A percentile compares a stretch with the other conserved stretches of the same genome.
These are phyloP conservation scores for Miscanthus lutarioriparius DNA, from an alignment of 176 grass and related monocot species.

Conservation along the genomic window DNA sequence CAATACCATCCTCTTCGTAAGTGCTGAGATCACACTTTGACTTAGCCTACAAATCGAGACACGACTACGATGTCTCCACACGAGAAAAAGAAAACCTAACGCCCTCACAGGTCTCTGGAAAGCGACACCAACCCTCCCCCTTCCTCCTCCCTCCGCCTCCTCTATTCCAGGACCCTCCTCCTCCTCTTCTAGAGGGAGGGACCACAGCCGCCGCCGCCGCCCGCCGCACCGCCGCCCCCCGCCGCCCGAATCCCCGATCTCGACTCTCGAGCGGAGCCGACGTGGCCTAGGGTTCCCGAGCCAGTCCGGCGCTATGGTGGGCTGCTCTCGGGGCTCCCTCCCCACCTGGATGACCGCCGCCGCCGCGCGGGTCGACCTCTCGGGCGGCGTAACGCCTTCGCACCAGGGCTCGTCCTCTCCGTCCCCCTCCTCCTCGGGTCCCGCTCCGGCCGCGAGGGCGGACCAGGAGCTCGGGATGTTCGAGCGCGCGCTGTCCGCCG, in stretches of 20 bases:
- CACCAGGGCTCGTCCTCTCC: neutral
- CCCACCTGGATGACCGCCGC: constrained; percentile 82
- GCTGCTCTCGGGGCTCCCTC: constrained; percentile 56
- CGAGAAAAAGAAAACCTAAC: constrained; percentile 9
- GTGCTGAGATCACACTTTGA: neutral
- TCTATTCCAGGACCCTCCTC: constrained; percentile 22
- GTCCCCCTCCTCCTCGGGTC: neutral
- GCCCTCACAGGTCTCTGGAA: constrained; percentile 29
- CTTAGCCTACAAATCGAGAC: neutral
- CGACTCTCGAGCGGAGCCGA: neutral
- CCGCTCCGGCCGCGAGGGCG: neutral
- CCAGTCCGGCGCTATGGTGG: constrained; percentile 38
- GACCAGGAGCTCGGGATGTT: constrained; percentile 55
- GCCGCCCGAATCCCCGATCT: constrained; percentile 9
- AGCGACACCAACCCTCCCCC: neutral
- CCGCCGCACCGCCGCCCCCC: neutral
- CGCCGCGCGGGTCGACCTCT: constrained; percentile 74
- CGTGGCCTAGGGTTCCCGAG: constrained; percentile 14
- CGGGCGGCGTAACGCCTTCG: constrained; percentile 28
- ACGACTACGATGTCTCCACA: neutral
- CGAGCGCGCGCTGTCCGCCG: constrained; percentile 77
- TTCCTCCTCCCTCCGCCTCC: neutral
- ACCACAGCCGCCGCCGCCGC: neutral
- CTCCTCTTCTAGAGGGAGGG: neutral
- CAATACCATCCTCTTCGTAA: neutral